Conservation (phyloP, 164 flowering plant species). For the Aristolochia contorta region DNA sequence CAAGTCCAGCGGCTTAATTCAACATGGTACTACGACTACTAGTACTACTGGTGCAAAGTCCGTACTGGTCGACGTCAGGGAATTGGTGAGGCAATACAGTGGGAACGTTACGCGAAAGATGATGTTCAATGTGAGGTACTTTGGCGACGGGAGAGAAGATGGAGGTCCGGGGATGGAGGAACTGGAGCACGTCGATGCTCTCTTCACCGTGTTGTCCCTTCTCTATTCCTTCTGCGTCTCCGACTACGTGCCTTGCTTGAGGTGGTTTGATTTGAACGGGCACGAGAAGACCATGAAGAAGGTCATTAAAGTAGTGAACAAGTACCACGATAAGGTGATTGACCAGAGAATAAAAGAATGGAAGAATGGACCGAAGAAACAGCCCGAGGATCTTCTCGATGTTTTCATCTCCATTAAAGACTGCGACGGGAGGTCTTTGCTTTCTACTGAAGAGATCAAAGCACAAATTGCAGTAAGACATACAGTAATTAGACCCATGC, state of each 20-base stretch:
- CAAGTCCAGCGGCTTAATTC: neutral
- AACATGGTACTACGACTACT: too few relatives aligned
- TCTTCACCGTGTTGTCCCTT: too few relatives aligned
- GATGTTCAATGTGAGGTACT: constrained; percentile 21
- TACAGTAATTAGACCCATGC: too few relatives aligned
- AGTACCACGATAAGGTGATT: too few relatives aligned
- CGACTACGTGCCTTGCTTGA: too few relatives aligned
- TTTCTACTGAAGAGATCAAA: constrained; percentile 24
- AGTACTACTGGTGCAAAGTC: too few relatives aligned
- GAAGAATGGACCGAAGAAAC: constrained; percentile 12
- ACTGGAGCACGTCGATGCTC: too few relatives aligned
- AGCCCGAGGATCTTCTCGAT: constrained; percentile 24
- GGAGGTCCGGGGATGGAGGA: too few relatives aligned
- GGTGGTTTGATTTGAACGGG: too few relatives aligned
- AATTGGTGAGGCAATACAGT: constrained; percentile 10
- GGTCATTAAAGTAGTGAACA: too few relatives aligned
- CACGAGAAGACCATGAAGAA: too few relatives aligned
- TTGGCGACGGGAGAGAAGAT: constrained; percentile 16
- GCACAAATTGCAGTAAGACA: constrained; percentile 24
- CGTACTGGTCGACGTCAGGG: constrained; percentile 12
- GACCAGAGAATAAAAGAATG: constrained; percentile 23
- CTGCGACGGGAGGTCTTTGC: constrained; percentile 16
- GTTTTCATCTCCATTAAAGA: constrained; percentile 17
- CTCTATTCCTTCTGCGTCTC: too few relatives aligned
- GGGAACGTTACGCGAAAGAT: constrained; percentile 21